A percentile compares a stretch with the other conserved stretches of the same genome.
These are phyloP conservation scores for Rubroshorea leprosula DNA, from an alignment of 345 rosid species.

Conservation along the genomic window DNA sequence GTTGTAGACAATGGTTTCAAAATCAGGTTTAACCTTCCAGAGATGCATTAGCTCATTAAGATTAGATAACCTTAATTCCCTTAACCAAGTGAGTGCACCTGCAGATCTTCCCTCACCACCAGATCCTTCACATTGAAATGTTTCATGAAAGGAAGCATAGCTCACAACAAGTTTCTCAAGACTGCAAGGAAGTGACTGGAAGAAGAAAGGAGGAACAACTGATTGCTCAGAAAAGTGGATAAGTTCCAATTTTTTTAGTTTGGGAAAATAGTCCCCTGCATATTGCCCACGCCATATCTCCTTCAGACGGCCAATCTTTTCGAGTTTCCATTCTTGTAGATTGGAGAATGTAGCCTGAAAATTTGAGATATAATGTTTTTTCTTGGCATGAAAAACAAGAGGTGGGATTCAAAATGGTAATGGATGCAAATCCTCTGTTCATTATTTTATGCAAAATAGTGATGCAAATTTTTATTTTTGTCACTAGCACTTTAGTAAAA, in stretches of 20 bases:
- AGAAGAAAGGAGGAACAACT: background rate
- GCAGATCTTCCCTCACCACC: background rate
- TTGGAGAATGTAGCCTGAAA: conserved; percentile 4
- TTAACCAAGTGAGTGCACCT: background rate
- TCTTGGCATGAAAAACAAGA: too few relatives aligned
- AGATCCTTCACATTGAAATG: conserved; percentile 1
- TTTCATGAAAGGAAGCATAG: background rate
- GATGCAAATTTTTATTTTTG: too few relatives aligned
- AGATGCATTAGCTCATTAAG: too few relatives aligned
- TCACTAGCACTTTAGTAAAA: too few relatives aligned
- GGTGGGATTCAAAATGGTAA: too few relatives aligned
- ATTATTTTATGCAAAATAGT: too few relatives aligned
- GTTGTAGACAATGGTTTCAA: too few relatives aligned
- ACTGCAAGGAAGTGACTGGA: background rate
- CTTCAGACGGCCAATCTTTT: background rate
- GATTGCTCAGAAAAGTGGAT: background rate
- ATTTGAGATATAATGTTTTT: too few relatives aligned
- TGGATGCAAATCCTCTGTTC: too few relatives aligned
- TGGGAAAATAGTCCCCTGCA: background rate
- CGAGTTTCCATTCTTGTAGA: background rate
- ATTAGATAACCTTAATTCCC: background rate
- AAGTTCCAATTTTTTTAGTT: conserved; percentile 3
- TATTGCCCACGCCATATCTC: conserved; percentile 4
- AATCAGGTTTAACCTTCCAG: too few relatives aligned
- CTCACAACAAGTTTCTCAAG: background rate